phyloP scores from a whole-genome alignment of 164 flowering plant genomes.

The Brasenia schreberi region DNA sequence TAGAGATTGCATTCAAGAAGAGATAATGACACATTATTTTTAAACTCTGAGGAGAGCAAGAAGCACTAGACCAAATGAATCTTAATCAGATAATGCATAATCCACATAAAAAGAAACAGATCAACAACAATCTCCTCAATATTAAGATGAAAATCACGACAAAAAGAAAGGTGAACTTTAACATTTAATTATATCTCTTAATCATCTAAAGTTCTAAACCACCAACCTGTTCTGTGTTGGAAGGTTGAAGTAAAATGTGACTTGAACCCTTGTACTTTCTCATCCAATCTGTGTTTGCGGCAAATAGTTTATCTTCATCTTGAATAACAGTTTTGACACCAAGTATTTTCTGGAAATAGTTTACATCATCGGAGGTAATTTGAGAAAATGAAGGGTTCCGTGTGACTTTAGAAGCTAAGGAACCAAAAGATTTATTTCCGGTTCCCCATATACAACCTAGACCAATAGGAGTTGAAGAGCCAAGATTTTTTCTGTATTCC shows the following conservation, averaged over 20 bases:
- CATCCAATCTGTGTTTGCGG: slow-evolving; percentile 91
- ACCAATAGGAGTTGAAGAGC: neutral
- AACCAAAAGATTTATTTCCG: slow-evolving; percentile 27
- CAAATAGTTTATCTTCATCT: slow-evolving; percentile 50
- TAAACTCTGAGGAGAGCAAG: too few species aligned
- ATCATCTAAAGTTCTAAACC: slow-evolving; percentile 1
- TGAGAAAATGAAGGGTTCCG: slow-evolving; percentile 47
- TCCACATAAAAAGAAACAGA: too few species aligned
- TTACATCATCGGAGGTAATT: slow-evolving; percentile 49
- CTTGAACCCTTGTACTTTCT: slow-evolving; percentile 74
- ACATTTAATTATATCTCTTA: neutral
- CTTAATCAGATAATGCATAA: too few species aligned
- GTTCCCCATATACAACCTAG: slow-evolving; percentile 4
- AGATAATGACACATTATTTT: too few species aligned
- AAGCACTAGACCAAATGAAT: too few species aligned
- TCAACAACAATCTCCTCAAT: too few species aligned
- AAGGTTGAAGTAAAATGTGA: slow-evolving; percentile 73
- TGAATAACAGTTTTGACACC: slow-evolving; percentile 78
- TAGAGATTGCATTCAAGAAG: too few species aligned
- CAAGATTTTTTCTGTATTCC: slow-evolving; percentile 1
- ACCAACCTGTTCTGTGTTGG: slow-evolving; percentile 65
- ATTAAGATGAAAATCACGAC: neutral
- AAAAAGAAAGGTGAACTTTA: neutral
- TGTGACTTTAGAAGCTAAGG: slow-evolving; percentile 21
- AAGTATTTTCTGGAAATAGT: slow-evolving; percentile 41